These are phyloP conservation scores for Lentinula boryana DNA, from an alignment of 768 basidiomycete genomes.

Conservation along the genomic window DNA sequence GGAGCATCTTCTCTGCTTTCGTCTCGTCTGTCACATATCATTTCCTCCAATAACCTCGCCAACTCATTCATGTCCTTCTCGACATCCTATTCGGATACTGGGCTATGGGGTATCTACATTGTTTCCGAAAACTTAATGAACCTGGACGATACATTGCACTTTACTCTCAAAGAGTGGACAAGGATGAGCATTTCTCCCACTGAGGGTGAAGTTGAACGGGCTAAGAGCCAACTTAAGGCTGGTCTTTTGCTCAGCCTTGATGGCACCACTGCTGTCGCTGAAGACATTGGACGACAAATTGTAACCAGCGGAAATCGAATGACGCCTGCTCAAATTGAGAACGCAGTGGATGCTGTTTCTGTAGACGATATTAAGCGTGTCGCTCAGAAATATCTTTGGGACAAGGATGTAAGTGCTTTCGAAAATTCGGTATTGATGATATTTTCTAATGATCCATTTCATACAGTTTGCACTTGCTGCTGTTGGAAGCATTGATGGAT, in stretches of 20 bases:
- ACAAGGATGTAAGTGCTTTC: constrained; percentile 70
- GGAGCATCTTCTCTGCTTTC: constrained; percentile 87
- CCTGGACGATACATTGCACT: constrained; percentile 90
- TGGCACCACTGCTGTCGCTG: constrained; percentile 94
- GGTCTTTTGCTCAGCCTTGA: constrained; percentile 85
- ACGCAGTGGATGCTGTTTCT: constrained; percentile 84
- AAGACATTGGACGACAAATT: constrained; percentile 97
- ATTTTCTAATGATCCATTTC: constrained; percentile 7
- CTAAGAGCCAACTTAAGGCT: constrained; percentile 98
- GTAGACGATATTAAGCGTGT: constrained; percentile 88
- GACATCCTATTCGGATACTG: constrained; percentile 97
- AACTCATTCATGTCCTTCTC: constrained; percentile 99
- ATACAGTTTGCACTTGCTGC: constrained; percentile 79
- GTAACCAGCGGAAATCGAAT: constrained; percentile 88
- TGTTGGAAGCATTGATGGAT: constrained; percentile 83
- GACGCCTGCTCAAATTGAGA: constrained; percentile 92
- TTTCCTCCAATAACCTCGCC: constrained; percentile 91
- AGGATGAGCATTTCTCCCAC: constrained; percentile 88
- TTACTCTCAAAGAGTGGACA: constrained; percentile 93
- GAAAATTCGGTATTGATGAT: neutral
- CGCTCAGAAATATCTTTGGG: constrained; percentile 96
- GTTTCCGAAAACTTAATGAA: constrained; percentile 93
- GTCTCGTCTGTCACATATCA: constrained; percentile 85
- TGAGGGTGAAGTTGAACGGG: constrained; percentile 86
- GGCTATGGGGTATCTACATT: constrained; percentile 98